Percentiles rank a stretch among this genome's conserved stretches.
These are phyloP conservation scores for Xylaria telfairii DNA, from an alignment of 495 filamentous ascomycete genomes.

Conservation along the genomic window DNA sequence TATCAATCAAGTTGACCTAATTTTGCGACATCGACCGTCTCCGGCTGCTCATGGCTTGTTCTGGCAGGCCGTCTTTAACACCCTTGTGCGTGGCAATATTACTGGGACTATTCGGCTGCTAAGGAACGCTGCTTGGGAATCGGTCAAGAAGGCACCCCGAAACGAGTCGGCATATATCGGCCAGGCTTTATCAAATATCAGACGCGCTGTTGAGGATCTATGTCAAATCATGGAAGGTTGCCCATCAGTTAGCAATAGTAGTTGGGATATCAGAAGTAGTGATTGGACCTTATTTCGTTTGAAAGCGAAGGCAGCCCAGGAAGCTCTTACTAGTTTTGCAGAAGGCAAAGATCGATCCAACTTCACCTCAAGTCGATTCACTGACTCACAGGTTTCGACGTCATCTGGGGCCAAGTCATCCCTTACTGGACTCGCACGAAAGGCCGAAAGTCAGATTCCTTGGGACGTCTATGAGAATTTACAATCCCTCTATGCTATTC, in stretches of 20 bases:
- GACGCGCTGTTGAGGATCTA: conserved; percentile 68
- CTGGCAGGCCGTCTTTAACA: conserved; percentile 76
- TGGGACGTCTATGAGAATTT: conserved; percentile 86
- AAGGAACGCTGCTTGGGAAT: conserved; percentile 73
- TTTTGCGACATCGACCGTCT: conserved; percentile 68
- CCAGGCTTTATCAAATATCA: conserved; percentile 73
- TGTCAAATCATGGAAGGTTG: conserved; percentile 71
- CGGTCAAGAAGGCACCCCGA: conserved; percentile 58
- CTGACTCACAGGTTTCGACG: conserved; percentile 42
- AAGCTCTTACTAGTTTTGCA: conserved; percentile 73
- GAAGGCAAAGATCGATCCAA: conserved; percentile 65
- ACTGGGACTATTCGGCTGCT: conserved; percentile 66
- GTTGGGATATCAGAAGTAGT: conserved; percentile 74
- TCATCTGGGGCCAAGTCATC: conserved; percentile 43
- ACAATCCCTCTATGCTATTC: conserved; percentile 72
- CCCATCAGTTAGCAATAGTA: conserved; percentile 66
- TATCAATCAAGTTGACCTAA: conserved; percentile 60
- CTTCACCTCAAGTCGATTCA: conserved; percentile 42
- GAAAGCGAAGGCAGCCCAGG: conserved; percentile 66
- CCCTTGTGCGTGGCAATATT: conserved; percentile 75
- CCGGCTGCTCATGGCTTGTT: conserved; percentile 75
- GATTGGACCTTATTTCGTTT: conserved; percentile 83
- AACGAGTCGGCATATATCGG: conserved; percentile 70
- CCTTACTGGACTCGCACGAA: conserved; percentile 65
- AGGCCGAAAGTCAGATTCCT: conserved; percentile 81